Evolutionary conservation across 768 basidiomycete species (phyloP).

Genomic region (Mycena belliarum): DNA sequence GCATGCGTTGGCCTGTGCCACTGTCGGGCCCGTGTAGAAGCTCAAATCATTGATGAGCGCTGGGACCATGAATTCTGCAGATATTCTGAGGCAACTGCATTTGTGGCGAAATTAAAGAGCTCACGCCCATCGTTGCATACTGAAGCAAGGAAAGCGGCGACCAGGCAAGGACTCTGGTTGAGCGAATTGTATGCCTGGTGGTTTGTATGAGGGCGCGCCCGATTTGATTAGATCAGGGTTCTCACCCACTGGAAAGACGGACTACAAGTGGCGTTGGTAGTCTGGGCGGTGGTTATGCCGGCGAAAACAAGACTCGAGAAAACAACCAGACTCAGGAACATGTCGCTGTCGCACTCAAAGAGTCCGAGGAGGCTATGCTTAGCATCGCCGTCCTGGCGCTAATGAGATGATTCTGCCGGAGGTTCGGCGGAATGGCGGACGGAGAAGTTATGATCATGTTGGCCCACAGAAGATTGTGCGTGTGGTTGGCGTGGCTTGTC

Average conservation of each 20-base stretch:
- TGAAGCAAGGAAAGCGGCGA: slow-evolving; percentile 42
- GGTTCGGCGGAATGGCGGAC: not conserved
- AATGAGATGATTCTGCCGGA: not conserved
- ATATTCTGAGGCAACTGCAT: not conserved
- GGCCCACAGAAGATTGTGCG: not conserved
- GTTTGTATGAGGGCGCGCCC: not conserved
- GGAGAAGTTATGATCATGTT: not conserved
- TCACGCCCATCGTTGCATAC: slow-evolving; percentile 41
- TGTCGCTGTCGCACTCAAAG: slow-evolving; percentile 6
- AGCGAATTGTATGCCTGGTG: slow-evolving; percentile 41
- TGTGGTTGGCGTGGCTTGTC: too few relatives aligned
- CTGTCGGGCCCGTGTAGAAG: slow-evolving; percentile 41
- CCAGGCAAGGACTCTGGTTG: slow-evolving; percentile 44
- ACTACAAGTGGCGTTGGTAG: slow-evolving; percentile 20
- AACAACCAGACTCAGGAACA: not conserved
- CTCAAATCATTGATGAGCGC: slow-evolving; percentile 29
- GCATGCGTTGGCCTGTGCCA: slow-evolving; percentile 40
- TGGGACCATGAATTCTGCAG: slow-evolving; percentile 37
- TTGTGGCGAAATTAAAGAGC: not conserved
- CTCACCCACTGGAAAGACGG: slow-evolving; percentile 30
- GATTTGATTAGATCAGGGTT: not conserved
- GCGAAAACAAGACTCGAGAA: slow-evolving; percentile 9
- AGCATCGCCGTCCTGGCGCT: not conserved
- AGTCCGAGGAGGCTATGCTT: slow-evolving; percentile 9
- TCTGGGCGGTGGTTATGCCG: not conserved